A percentile compares a stretch with the other conserved stretches of the same genome.
Conservation (phyloP, 805 yeast species). For the Barnettozyma salicaria region DNA sequence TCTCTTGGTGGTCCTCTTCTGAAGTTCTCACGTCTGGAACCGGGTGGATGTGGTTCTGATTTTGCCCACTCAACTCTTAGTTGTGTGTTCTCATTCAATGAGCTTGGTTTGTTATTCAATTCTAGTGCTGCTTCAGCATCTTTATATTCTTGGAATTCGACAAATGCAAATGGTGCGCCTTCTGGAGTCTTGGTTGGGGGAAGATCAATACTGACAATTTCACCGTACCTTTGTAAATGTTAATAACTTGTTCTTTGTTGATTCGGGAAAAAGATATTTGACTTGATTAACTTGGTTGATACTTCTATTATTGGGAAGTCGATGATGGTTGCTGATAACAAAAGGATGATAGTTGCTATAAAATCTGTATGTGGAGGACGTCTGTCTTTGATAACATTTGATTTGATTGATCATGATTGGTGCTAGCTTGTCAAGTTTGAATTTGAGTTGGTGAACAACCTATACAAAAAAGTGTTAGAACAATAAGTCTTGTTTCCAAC, state of each 20-base stretch:
- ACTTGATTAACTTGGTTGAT: background rate
- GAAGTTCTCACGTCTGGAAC: conserved; percentile 21
- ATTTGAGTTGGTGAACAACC: no score
- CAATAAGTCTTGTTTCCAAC: no score
- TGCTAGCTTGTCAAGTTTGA: no score
- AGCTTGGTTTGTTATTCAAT: conserved; percentile 39
- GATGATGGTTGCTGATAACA: background rate
- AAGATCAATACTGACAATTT: conserved; percentile 51
- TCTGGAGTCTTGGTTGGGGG: conserved; percentile 58
- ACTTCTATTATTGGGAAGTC: background rate
- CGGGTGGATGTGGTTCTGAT: conserved; percentile 42
- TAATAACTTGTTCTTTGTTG: conserved; percentile 5
- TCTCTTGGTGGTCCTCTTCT: conserved; percentile 16
- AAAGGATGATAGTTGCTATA: background rate
- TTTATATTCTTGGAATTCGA: conserved; percentile 46
- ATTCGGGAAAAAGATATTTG: background rate
- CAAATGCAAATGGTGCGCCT: conserved; percentile 58
- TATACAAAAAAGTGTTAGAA: no score
- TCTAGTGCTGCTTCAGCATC: conserved; percentile 50
- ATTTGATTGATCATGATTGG: no score
- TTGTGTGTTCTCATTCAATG: conserved; percentile 34
- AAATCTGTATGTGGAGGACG: no score
- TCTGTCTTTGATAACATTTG: no score
- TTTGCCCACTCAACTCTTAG: conserved; percentile 51
- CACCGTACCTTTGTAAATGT: conserved; percentile 40